A percentile compares a stretch with the other conserved stretches of the same genome.
Conservation (phyloP, 495 filamentous ascomycete species). For the Penicillium ucsense region DNA sequence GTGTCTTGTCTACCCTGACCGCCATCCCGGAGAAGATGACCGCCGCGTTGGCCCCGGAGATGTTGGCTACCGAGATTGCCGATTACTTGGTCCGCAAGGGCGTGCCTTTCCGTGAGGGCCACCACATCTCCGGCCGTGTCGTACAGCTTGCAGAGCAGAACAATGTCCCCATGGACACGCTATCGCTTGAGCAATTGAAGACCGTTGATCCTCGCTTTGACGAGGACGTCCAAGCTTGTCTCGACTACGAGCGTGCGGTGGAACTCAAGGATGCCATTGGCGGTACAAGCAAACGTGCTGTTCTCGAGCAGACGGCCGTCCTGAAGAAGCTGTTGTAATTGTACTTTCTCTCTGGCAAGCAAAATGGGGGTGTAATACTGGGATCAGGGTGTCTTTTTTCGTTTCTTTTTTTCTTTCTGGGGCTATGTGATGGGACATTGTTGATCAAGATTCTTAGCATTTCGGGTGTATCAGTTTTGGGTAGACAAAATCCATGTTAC, state of each 20-base stretch:
- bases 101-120: conserved; percentile 66
- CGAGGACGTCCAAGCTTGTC: conserved; percentile 59
- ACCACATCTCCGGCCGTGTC: conserved; percentile 77
- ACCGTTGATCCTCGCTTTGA: conserved; percentile 67
- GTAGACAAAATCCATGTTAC: conserved; percentile 15
- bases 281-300: conserved; percentile 66
- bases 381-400: too few species aligned
- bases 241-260: conserved; percentile 82
- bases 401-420: too few species aligned
- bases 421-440: too few species aligned
- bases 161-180: conserved; percentile 64
- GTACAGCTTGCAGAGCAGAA: conserved; percentile 67
- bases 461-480: conserved; percentile 8
- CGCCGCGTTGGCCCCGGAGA: conserved; percentile 62
- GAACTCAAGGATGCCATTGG: conserved; percentile 75
- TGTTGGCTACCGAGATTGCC: conserved; percentile 76
- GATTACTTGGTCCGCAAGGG: conserved; percentile 90
- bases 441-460: conserved; percentile 2
- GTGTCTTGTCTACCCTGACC: conserved; percentile 57
- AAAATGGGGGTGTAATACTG: not conserved
- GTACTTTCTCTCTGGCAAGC: not conserved
- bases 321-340: conserved; percentile 42
- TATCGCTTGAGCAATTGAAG: conserved; percentile 61
- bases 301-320: conserved; percentile 69
- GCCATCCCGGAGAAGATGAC: conserved; percentile 67